Conservation (phyloP, 2,329 filamentous ascomycete species). For the Aspergillus neoniger region DNA sequence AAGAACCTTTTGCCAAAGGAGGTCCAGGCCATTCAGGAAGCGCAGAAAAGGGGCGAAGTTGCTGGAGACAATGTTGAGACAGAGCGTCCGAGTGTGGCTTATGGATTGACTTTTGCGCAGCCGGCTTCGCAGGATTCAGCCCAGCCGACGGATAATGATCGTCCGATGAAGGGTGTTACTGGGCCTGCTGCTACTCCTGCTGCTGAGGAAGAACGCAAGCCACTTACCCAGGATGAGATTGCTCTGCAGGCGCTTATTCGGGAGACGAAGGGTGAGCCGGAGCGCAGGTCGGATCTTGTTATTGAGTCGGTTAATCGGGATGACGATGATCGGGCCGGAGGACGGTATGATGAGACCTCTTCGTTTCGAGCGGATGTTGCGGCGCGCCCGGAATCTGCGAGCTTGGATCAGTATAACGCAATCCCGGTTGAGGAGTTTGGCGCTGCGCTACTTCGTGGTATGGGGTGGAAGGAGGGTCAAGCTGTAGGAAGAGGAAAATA, state of each 20-base stretch:
- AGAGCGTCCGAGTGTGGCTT: slow-evolving; percentile 54
- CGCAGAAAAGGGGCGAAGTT: slow-evolving; percentile 35
- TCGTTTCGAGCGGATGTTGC: slow-evolving; percentile 71
- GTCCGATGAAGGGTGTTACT: slow-evolving; percentile 29
- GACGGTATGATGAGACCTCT: slow-evolving; percentile 49
- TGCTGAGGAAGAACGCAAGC: slow-evolving; percentile 27
- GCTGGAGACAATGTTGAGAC: slow-evolving; percentile 46
- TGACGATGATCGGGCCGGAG: slow-evolving; percentile 23
- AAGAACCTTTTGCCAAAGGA: slow-evolving; percentile 63
- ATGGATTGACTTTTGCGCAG: slow-evolving; percentile 56
- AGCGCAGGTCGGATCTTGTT: slow-evolving; percentile 51
- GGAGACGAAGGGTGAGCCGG: slow-evolving; percentile 48
- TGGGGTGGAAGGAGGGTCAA: slow-evolving; percentile 85
- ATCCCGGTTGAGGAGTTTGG: slow-evolving; percentile 96
- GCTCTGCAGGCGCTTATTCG: slow-evolving; percentile 69
- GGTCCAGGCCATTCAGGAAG: slow-evolving; percentile 53
- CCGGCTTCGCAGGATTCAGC: slow-evolving; percentile 20
- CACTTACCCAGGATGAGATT: slow-evolving; percentile 60
- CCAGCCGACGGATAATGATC: slow-evolving; percentile 29
- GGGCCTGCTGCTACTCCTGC: slow-evolving; percentile 8
- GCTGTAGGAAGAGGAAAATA: slow-evolving; percentile 59
- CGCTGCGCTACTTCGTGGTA: slow-evolving; percentile 82
- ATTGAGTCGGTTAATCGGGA: slow-evolving; percentile 47
- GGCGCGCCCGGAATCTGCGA: slow-evolving; percentile 72
- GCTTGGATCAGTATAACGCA: slow-evolving; percentile 79